phyloP scores from a whole-genome alignment of 179 eudicot genomes.

The Beta corolliflora region DNA sequence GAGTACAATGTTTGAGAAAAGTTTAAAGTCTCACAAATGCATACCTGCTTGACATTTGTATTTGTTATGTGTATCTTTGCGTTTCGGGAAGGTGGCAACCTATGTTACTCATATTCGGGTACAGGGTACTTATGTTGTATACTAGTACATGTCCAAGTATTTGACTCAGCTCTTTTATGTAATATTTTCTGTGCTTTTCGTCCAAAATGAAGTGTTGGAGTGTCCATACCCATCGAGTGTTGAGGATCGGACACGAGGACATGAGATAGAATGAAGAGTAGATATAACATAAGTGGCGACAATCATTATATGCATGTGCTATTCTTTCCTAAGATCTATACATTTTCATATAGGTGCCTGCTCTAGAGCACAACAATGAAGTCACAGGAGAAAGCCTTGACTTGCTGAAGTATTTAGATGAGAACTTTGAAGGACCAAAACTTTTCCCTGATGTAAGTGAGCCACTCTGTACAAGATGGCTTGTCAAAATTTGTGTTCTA shows the following conservation, averaged over 20 bases:
- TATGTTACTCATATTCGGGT: no score
- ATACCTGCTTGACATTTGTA: not conserved
- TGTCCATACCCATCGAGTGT: no score
- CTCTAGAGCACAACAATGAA: conserved; percentile 74
- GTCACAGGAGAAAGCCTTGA: conserved; percentile 77
- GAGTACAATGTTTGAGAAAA: not conserved
- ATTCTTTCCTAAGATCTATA: not conserved
- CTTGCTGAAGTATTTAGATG: conserved; percentile 62
- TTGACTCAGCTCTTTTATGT: no score
- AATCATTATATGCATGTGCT: not conserved
- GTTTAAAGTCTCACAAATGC: not conserved
- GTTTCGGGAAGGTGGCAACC: not conserved
- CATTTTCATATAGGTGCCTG: conserved; percentile 54
- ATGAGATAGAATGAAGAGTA: no score
- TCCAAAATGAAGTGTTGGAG: no score
- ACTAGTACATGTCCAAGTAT: no score
- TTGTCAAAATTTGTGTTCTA: not conserved
- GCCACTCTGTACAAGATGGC: no score
- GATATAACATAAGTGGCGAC: not conserved
- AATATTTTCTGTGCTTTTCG: no score
- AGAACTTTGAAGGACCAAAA: conserved; percentile 72
- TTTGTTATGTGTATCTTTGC: not conserved
- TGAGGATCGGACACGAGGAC: no score
- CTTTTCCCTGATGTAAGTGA: conserved; percentile 62
- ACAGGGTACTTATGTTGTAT: no score